A percentile compares a stretch with the other conserved stretches of the same genome.
Evolutionary conservation across 306 rosid species (phyloP).

Genomic region (Abrus precatorius): DNA sequence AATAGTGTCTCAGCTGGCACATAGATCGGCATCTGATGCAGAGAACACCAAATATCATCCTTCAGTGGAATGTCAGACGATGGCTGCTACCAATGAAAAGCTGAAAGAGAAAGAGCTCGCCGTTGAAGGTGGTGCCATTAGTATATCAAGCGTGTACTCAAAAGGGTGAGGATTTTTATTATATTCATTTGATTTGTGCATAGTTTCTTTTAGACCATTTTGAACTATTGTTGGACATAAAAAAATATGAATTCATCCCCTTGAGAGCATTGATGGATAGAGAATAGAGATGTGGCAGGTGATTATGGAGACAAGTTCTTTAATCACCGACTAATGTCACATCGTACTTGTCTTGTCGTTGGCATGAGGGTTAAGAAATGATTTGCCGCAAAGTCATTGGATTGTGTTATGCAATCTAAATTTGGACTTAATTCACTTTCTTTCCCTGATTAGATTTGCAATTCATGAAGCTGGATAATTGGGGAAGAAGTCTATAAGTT

Average conservation of each 20-base stretch:
- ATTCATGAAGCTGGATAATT: constrained; percentile 10
- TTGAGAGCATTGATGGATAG: constrained; percentile 10
- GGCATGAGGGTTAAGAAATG: constrained; percentile 17
- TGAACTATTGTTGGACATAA: constrained; percentile 3
- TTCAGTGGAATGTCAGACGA: constrained; percentile 58
- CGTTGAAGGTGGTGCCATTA: constrained; percentile 87
- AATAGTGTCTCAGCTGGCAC: constrained; percentile 62
- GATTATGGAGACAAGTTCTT: constrained; percentile 14
- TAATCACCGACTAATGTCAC: constrained; percentile 5
- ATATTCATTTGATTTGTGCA: neutral
- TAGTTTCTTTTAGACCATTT: neutral
- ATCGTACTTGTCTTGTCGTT: constrained; percentile 20
- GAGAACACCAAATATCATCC: constrained; percentile 61
- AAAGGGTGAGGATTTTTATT: constrained; percentile 75
- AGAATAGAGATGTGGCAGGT: constrained; percentile 18
- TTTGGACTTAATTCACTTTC: constrained; percentile 27
- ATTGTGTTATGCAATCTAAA: constrained; percentile 22
- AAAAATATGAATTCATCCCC: constrained; percentile 8
- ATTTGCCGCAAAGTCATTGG: constrained; percentile 2
- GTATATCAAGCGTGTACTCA: constrained; percentile 91
- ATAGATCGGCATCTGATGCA: constrained; percentile 62
- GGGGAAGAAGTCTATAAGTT: constrained; percentile 31
- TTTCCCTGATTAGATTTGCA: constrained; percentile 32
- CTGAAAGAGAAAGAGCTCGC: constrained; percentile 81
- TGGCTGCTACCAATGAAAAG: constrained; percentile 64